Evolutionary conservation across 108 stramenopile species (phyloP).

Genomic region (Fistulifera solaris): DNA sequence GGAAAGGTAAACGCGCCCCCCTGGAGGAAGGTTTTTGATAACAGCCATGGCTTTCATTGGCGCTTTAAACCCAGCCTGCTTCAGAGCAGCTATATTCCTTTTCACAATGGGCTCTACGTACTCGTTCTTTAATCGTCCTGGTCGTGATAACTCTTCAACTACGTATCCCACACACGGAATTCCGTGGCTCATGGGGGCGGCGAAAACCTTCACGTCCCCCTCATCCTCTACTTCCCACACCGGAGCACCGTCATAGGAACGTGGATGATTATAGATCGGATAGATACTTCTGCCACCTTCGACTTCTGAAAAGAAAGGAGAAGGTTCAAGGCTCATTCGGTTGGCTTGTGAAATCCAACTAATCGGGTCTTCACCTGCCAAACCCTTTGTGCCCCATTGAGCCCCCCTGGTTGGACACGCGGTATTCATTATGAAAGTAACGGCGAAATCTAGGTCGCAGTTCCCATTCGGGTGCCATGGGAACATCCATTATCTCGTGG

Average conservation of each 20-base stretch:
- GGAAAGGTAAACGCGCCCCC: constrained; percentile 82
- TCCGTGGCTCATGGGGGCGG: constrained; percentile 92
- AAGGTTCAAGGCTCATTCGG: constrained; percentile 46
- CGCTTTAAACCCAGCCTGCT: constrained; percentile 51
- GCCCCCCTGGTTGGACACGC: constrained; percentile 8
- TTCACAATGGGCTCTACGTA: constrained; percentile 65
- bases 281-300: constrained; percentile 62
- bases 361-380: constrained; percentile 50
- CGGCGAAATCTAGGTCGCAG: constrained; percentile 27
- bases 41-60: constrained; percentile 82
- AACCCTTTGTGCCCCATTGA: constrained; percentile 39
- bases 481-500: constrained; percentile 89
- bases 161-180: constrained; percentile 93
- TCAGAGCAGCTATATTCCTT: constrained; percentile 62
- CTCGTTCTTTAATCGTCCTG: constrained; percentile 75
- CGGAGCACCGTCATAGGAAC: constrained; percentile 59
- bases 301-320: constrained; percentile 39
- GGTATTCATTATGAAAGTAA: constrained; percentile 32
- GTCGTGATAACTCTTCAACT: constrained; percentile 67
- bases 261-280: constrained; percentile 67
- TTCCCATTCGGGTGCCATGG: constrained; percentile 86
- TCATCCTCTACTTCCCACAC: constrained; percentile 81
- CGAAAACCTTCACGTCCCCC: constrained; percentile 66
- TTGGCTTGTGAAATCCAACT: constrained; percentile 68
- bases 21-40: constrained; percentile 62